Evolutionary conservation across 495 filamentous ascomycete genomes (phyloP), one percentile per base, ranked within the genome.

Genomic region (Penicillium longicatenatum): DNA sequence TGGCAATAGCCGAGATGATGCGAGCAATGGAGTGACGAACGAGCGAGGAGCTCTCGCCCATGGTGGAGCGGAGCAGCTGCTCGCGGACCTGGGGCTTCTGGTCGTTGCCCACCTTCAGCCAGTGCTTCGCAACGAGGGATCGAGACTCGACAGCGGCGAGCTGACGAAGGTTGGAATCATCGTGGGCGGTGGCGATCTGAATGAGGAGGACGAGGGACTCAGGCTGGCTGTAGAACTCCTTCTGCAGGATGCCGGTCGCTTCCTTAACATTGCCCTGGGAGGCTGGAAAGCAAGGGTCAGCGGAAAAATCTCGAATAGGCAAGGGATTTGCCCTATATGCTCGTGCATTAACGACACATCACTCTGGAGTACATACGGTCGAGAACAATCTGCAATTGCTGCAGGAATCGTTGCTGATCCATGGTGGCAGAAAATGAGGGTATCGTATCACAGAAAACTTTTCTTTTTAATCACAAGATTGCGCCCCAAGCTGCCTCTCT

Each of bases 61-160:
- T 78, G 11, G 92, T 91, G 1, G 87, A 84, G 64, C 93, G 82
- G 17, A 98, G 84, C 16, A 98, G 82, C 69, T 90, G 85, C 57
- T 91, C 84, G 26, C 93, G 85, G 37, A 96, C 86, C 52, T 87
- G 80, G 37, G 82, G 79, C 79, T 95, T 97, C 70, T 91, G 85
- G 44, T 77, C 79, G 29, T 72, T 77, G 14, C 82, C 73, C 7
- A 90, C 67, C 49, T 77, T 70, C 51, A 77, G 67, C 94, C 94
- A 98, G 74, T 96, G 92, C 80, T 92, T 96, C 58, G 82, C 73
- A 19, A 97, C 89, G 29, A 95, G 79, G 55, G 86, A 83, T 29
- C 90, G 81, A 19, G 89, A 86, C 76, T 97, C 91, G 48, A 98
- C 90, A 46, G 94, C 90, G 31, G 95, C 91, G 53, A 93, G 80